Evolutionary conservation across 2,329 filamentous ascomycete species (phyloP), one percentile per base, ranked within the genome.

Genomic region (Arthrobotrys iridis): DNA sequence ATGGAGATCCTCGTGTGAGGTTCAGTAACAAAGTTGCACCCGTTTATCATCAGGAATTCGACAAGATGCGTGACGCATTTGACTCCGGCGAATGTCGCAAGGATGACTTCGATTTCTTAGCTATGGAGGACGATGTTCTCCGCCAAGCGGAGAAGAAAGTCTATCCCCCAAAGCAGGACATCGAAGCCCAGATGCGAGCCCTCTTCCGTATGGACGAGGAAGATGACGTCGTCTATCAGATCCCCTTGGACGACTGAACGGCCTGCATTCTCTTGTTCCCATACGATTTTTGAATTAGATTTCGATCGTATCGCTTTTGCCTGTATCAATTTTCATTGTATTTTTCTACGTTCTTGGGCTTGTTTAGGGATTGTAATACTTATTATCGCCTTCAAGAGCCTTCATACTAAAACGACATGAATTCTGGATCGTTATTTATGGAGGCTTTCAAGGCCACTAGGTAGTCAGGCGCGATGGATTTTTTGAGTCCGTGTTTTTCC

Each of bases 141-240:
- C 59, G 52, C 15, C 55, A 66, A 24, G 60, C 37, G 43, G 63
- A 68, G 37, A 70, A 70, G 46, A 43, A 26, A 15, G 28, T 55
- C 26, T 63, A 57, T 3, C 55, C 55, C 4, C 41, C 63, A 37
- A 59, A 67, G n/a, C 30, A 67, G 26, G 70, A 67, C 24, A 55
- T 74, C 11, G 70, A 74, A 35, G 22, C 59, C 5, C 65, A 58
- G 7, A 62, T 74, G 52, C 10, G 63, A n/a, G 70, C 62, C 10
- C 45, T 76, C 11, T 76, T 68, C 50, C 24, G 50, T 5, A 64
- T 76, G 63, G 63, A 70, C 13, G 64, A 76, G 2, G 72, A 73
- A 28, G 67, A 75, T 3, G 63, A 68, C 28, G 72, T 64, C n/a
- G 58, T 76, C 41, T 76, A 59, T 52, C 63, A 76, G 26, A 68